A percentile compares a stretch with the other conserved stretches of the same genome.
Evolutionary conservation across 2,329 filamentous ascomycete species (phyloP).

Genomic region (Fusarium anthophilum): DNA sequence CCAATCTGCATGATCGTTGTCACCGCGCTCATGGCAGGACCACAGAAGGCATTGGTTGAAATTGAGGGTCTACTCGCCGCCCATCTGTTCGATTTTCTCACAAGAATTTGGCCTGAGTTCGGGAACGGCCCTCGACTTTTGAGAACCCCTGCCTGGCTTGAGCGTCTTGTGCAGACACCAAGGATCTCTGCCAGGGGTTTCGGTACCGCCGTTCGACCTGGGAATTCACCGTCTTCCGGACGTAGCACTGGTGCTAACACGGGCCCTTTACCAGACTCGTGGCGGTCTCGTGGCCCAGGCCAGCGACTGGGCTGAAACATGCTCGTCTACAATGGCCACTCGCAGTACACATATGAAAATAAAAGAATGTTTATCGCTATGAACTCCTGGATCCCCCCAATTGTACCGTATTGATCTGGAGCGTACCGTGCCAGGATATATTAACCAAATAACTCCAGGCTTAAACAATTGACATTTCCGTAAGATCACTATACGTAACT

Average conservation of each 20-base stretch:
- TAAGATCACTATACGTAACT: too few species aligned
- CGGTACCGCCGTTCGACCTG: slow-evolving; percentile 67
- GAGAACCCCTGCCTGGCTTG: slow-evolving; percentile 77
- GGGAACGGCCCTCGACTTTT: slow-evolving; percentile 84
- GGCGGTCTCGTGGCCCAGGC: slow-evolving; percentile 70
- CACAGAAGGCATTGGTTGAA: slow-evolving; percentile 69
- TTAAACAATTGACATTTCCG: too few species aligned
- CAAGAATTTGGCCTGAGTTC: slow-evolving; percentile 86
- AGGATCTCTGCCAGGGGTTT: slow-evolving; percentile 29
- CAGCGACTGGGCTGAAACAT: slow-evolving; percentile 65
- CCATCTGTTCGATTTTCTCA: slow-evolving; percentile 90
- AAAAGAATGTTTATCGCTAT: slow-evolving; percentile 5
- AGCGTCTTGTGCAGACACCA: slow-evolving; percentile 67
- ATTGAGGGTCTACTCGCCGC: slow-evolving; percentile 84
- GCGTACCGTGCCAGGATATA: too few species aligned
- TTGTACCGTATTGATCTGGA: too few species aligned
- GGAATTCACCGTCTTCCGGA: slow-evolving; percentile 46
- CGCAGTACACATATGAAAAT: too few species aligned
- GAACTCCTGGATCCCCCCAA: too few species aligned
- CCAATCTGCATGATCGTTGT: slow-evolving; percentile 83
- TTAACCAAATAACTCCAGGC: too few species aligned
- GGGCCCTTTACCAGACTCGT: slow-evolving; percentile 69
- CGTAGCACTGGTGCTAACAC: slow-evolving; percentile 53
- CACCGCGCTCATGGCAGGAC: slow-evolving; percentile 71
- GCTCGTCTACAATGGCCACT: too few species aligned